phyloP scores from a whole-genome alignment of 1,284 basidiomycete species.

The Ustilago trichophora region DNA sequence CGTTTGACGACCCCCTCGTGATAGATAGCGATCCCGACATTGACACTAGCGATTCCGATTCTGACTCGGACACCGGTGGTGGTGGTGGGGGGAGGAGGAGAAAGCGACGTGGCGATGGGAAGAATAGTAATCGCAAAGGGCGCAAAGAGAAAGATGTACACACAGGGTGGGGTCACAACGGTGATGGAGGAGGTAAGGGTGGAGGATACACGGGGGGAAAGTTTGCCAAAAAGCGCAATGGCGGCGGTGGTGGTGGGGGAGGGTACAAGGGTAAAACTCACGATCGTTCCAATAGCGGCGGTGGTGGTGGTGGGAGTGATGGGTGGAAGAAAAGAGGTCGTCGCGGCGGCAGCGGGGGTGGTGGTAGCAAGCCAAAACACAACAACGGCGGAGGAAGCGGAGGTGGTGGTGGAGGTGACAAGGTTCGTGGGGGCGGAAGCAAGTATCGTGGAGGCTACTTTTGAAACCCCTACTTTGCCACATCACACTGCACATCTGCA shows the following conservation, averaged over 20 bases:
- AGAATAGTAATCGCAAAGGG: slow-evolving; percentile 6
- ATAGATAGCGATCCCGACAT: slow-evolving; percentile 6
- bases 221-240: neutral
- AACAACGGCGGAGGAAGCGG: slow-evolving; percentile 1
- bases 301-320: neutral
- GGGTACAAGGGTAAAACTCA: slow-evolving; percentile 7
- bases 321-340: too few species aligned
- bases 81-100: neutral
- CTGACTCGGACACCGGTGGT: neutral
- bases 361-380: neutral
- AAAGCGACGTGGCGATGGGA: slow-evolving; percentile 20
- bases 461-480: neutral
- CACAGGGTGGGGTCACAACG: slow-evolving; percentile 23
- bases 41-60: neutral
- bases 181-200: slow-evolving; percentile 3
- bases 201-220: neutral
- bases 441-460: slow-evolving; percentile 48
- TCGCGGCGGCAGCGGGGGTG: too few species aligned
- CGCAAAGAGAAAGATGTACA: neutral
- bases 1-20: slow-evolving; percentile 7
- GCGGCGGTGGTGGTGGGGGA: slow-evolving; percentile 1
- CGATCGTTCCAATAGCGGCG: neutral
- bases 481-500: neutral
- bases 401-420: slow-evolving; percentile 10
- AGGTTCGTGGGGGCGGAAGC: slow-evolving; percentile 34